Conservation (phyloP, 768 basidiomycete species). For the Collybia mongolica region DNA sequence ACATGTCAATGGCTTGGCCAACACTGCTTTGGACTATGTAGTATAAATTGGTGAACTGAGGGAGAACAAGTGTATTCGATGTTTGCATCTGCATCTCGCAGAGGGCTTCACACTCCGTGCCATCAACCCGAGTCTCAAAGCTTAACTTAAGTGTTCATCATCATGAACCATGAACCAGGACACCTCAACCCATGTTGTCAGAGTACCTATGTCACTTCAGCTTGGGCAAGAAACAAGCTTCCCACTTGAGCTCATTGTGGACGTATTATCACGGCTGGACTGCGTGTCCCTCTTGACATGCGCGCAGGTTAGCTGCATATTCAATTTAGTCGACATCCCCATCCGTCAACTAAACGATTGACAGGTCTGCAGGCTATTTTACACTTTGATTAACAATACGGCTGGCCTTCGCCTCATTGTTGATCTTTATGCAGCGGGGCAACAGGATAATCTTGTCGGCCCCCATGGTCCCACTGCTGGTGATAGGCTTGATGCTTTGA, state of each 20-base stretch:
- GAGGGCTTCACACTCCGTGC: too few species aligned
- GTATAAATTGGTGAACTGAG: neutral
- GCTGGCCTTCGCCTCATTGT: constrained; percentile 39
- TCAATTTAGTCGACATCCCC: neutral
- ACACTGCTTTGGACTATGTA: too few species aligned
- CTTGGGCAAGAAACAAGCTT: neutral
- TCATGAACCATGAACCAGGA: neutral
- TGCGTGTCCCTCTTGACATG: constrained; percentile 21
- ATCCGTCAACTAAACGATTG: neutral
- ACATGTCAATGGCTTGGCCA: too few species aligned
- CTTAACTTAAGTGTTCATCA: too few species aligned
- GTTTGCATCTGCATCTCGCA: neutral
- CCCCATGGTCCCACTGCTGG: constrained; percentile 19
- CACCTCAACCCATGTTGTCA: neutral
- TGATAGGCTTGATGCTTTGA: constrained; percentile 37
- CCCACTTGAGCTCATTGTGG: constrained; percentile 17
- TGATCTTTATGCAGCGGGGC: constrained; percentile 43
- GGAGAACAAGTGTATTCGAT: neutral
- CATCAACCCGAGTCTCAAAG: too few species aligned
- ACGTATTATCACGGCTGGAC: constrained; percentile 13
- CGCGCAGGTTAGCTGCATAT: constrained; percentile 17
- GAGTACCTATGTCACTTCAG: neutral
- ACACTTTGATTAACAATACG: constrained; percentile 21
- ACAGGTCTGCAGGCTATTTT: constrained; percentile 33
- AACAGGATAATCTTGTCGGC: constrained; percentile 33